Base-by-base conservation (phyloP, 2,329 filamentous ascomycete genomes). In the Claviceps quebecensis region DNA sequence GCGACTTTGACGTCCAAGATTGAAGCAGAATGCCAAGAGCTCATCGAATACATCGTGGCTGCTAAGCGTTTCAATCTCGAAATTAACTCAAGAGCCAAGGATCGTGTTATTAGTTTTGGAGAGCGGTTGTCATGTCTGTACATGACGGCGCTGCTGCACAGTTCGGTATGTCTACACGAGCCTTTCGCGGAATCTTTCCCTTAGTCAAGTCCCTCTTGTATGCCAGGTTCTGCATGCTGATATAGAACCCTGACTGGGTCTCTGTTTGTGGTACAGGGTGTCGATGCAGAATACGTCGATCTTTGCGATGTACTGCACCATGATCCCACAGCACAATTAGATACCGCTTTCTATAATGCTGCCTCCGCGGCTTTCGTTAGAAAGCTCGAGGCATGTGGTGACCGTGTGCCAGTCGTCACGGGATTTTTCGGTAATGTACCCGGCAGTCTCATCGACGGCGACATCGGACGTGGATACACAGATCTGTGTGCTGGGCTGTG, bases 381-480 rank as follows among this genome's bases (percentile, higher is more conserved):
- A 58, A 83, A 83, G 63, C 74, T 93, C 51, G 62, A 70, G 44
- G 76, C 77, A 2, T 90, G 85, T 60, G 77, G 73, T 38, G 74
- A 78, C 57, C 77, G 79, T 54, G 81, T 91, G 1, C 86, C 87
- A 1, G 84, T 93, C 3, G 74, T 91, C 48, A 97, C 93, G 13
- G 93, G 93, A 16, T 98, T 93, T 73, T 98, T 98, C 65, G 93
- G 93, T 53, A 86, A 84, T 53, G 87, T 97, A 2, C 91, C 91
- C 0, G 90, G 90, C 14, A 91, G 90, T 55, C 76, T 98, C 52
- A 80, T 98, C 59, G 86, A 91, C 59, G 81, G 81, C 43, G 86
- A 94, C 59, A 87, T 98, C 56, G 93, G 93, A 19, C 84, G 93
- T 59, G 93, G 93, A 34, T 98, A 98, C 69, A 97, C 93, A 9